Evolutionary conservation across 768 basidiomycete species (phyloP), one percentile per base, ranked within the genome.

Genomic region (Royoungia palumana): DNA sequence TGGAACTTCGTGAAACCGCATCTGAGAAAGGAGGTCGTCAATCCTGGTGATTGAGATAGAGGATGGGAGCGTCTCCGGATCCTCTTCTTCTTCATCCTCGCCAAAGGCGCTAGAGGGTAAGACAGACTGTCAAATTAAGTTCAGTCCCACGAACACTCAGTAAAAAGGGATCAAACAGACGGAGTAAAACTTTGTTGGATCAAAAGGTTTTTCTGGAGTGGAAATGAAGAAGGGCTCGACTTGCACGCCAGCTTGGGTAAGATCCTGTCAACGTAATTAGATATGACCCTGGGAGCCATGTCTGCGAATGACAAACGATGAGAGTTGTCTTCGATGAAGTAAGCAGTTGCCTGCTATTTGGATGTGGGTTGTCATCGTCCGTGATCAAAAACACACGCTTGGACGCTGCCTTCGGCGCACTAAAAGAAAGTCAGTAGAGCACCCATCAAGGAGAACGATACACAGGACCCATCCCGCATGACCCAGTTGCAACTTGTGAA

Each of bases 341-440:
- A 6, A 79, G 65, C 10, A 90, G 67, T 44, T 86, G 83, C 37
- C 75, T 73, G 58, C 70, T 80, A n/a, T 72, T 75, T 5, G 73
- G 63, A 11, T 78, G 77, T 6, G 78, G 69, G 48, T 76, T 51
- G 50, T 67, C 66, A 16, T 70, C 83, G 62, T 98, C 87, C 0
- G 96, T 98, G 36, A 99, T 88, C 34, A 95, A 72, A 64, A 97
- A 97, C 1, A 98, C 79, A 6, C 94, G 84, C 63, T 95, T 94
- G n/a, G 87, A 83, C 3, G 92, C 90, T 0, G 84, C 90, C 61
- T 94, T 92, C 19, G 85, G 83, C 8, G 89, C 87, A 11, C 90
- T 93, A 51, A 24, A 34, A 41, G 43, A 45, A 35, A 19, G 9
- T 41, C 5, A 28, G 46, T 43, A 6, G 47, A 25, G n/a, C 16